These are phyloP conservation scores for Ashbya aceris DNA, from an alignment of 1,139 yeast species.

Conservation along the genomic window DNA sequence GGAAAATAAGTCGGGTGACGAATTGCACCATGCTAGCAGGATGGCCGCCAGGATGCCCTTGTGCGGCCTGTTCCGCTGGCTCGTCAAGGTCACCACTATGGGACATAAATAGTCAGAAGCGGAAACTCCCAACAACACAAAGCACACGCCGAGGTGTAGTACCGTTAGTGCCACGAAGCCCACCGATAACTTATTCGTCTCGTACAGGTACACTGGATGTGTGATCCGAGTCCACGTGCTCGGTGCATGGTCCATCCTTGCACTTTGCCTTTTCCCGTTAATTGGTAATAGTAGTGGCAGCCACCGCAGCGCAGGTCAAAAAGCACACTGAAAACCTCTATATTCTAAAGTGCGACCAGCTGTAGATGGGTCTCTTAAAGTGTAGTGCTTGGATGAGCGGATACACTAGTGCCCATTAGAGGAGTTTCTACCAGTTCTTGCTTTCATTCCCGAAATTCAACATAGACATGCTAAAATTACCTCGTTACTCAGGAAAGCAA, in stretches of 20 bases:
- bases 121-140: slow-evolving; percentile 26
- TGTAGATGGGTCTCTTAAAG: no score
- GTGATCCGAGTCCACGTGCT: slow-evolving; percentile 19
- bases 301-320: no score
- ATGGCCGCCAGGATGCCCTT: slow-evolving; percentile 25
- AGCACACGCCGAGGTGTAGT: slow-evolving; percentile 19
- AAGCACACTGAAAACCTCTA: no score
- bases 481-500: not conserved
- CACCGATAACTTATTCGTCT: slow-evolving; percentile 12
- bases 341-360: no score
- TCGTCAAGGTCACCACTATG: slow-evolving; percentile 25
- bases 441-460: not conserved
- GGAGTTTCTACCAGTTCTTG: no score
- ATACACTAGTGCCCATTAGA: no score
- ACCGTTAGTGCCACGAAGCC: slow-evolving; percentile 18
- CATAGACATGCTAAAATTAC: not conserved
- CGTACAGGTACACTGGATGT: slow-evolving; percentile 24
- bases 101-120: slow-evolving; percentile 30
- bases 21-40: slow-evolving; percentile 85
- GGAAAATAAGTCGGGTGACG: slow-evolving; percentile 83
- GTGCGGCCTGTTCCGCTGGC: slow-evolving; percentile 11
- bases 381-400: no score
- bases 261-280: not conserved
- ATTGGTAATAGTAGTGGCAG: not conserved
- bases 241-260: slow-evolving; percentile 3